A percentile compares a stretch with the other conserved stretches of the same genome.
These are phyloP conservation scores for Citrullus colocynthis DNA, from an alignment of 306 rosid species.

Conservation along the genomic window DNA sequence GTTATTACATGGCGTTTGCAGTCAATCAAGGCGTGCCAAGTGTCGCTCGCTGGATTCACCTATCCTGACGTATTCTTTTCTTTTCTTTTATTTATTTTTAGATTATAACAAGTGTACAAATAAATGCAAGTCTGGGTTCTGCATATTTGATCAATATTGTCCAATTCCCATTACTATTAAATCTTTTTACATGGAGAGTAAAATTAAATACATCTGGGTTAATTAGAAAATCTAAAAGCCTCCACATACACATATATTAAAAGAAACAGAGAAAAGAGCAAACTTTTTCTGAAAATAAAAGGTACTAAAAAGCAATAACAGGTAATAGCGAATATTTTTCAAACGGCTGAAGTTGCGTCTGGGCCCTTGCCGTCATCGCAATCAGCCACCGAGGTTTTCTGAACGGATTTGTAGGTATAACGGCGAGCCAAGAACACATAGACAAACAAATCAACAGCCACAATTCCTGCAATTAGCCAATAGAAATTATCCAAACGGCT, in stretches of 20 bases:
- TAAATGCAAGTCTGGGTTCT: background rate
- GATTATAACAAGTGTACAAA: background rate
- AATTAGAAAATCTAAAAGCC: background rate
- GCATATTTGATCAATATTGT: too few relatives aligned
- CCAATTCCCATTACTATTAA: background rate
- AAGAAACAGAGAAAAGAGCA: background rate
- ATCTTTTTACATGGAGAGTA: background rate
- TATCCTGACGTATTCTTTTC: background rate
- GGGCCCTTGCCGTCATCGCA: background rate
- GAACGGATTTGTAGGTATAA: background rate
- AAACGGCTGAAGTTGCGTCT: background rate
- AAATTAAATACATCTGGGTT: background rate
- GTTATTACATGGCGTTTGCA: constrained; percentile 75
- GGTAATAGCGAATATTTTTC: background rate
- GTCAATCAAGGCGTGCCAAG: constrained; percentile 92
- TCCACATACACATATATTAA: background rate
- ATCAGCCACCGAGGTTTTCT: background rate
- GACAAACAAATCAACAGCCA: background rate
- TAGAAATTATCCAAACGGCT: constrained; percentile 10
- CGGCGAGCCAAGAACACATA: constrained; percentile 1
- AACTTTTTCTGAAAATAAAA: background rate
- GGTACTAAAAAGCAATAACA: background rate
- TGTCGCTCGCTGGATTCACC: constrained; percentile 64
- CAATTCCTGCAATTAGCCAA: background rate
- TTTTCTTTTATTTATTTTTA: background rate